Conservation (phyloP, 1,284 basidiomycete genomes). For the Golubevia sp. region DNA sequence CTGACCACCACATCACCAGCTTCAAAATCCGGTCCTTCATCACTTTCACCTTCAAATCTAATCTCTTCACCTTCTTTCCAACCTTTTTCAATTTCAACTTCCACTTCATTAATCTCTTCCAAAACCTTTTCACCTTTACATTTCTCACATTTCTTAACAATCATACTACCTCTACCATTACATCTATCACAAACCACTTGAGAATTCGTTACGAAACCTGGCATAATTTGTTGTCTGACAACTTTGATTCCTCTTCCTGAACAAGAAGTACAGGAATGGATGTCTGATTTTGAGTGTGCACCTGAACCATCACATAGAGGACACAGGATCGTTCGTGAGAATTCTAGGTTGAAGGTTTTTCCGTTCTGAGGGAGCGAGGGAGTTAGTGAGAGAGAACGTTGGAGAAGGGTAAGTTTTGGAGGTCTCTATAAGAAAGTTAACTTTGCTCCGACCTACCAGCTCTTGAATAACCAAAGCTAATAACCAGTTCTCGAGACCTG, state of each 20-base stretch:
- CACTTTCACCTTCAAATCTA: slow-evolving; percentile 46
- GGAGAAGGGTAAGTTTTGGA: no score
- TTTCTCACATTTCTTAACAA: slow-evolving; percentile 35
- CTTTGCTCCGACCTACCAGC: no score
- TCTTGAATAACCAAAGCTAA: no score
- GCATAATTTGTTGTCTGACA: slow-evolving; percentile 59
- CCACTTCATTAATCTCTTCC: slow-evolving; percentile 37
- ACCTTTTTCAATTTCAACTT: slow-evolving; percentile 49
- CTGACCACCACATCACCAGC: slow-evolving; percentile 54
- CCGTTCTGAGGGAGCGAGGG: slow-evolving; percentile 14
- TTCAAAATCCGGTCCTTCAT: slow-evolving; percentile 50
- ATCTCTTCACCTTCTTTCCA: slow-evolving; percentile 45
- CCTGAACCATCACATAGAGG: slow-evolving; percentile 53
- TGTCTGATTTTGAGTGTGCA: slow-evolving; percentile 45
- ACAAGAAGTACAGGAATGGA: slow-evolving; percentile 49
- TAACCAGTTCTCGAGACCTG: no score
- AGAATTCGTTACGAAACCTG: slow-evolving; percentile 54
- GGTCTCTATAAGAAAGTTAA: no score
- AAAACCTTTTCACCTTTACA: slow-evolving; percentile 50
- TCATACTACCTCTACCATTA: slow-evolving; percentile 42
- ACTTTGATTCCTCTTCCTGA: slow-evolving; percentile 46
- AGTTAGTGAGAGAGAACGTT: no score
- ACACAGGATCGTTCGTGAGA: slow-evolving; percentile 50
- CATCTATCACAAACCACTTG: slow-evolving; percentile 43
- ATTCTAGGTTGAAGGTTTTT: slow-evolving; percentile 34